Evolutionary conservation across 768 basidiomycete species (phyloP), one percentile per base, ranked within the genome.

Genomic region (Postia placenta): DNA sequence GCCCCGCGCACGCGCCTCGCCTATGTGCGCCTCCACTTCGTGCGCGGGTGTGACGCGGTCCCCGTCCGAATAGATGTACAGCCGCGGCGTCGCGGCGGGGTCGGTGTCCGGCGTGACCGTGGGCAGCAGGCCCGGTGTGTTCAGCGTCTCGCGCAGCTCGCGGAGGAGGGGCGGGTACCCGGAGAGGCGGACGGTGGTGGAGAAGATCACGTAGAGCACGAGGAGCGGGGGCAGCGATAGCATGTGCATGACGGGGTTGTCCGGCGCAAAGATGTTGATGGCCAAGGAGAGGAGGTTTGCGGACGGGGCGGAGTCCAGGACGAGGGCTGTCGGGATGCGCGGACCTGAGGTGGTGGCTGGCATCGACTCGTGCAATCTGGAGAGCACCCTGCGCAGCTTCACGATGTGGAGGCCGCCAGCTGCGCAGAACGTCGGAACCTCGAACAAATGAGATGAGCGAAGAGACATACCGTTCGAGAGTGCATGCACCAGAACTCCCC

Each of bases 351-450:
- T n/a, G 33, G 33, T 9, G n/a, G n/a, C 11, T n/a, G 33, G n/a
- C 33, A 35, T 9, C 11, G 39, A 17, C 11, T 7, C 11, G 11
- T 9, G 39, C 11, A 40, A 9, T 20, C 19, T 40, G 11, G 39
- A 7, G 39, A 40, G 39, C 39, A 40, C 39, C 39, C 19, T 40
- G 39, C 39, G 39, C 39, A 40, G 39, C 39, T 7, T 40, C 39
- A 40, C 19, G 39, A 40, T 7, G 7, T 40, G 12, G 39, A 40
- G 19, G 11, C 39, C 39, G 39, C 39, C 39, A 9, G 11, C 39
- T 40, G 39, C 19, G 39, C 19, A 9, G 19, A 9, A 9, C 12
- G 39, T 40, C 11, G 7, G 39, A 17, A 9, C 39, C 9, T 7
- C 11, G 39, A 20, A 9, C 11, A 9, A 17, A 9, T 7, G 11